phyloP scores from a whole-genome alignment of 352 stramenopile genomes.

The Phytophthora sp. region DNA sequence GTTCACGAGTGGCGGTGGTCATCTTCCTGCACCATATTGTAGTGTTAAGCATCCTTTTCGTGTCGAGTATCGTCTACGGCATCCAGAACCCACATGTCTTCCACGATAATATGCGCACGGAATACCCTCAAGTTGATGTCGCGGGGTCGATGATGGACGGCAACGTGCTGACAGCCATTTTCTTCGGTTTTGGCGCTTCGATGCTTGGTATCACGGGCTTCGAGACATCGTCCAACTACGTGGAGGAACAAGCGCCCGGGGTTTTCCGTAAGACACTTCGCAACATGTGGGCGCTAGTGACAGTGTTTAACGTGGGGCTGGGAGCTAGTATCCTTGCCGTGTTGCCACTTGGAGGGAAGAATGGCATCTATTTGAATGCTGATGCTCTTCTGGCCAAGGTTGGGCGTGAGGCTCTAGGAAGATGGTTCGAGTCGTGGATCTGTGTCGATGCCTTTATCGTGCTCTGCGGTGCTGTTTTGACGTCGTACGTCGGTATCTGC shows the following conservation, averaged over 20 bases:
- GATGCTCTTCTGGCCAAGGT: slow-evolving; percentile 71
- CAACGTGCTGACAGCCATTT: slow-evolving; percentile 53
- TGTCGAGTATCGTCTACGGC: slow-evolving; percentile 58
- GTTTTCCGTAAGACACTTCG: slow-evolving; percentile 74
- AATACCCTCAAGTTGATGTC: slow-evolving; percentile 64
- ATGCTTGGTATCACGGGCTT: slow-evolving; percentile 93
- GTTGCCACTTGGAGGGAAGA: slow-evolving; percentile 54
- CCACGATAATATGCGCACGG: slow-evolving; percentile 61
- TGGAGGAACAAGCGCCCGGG: slow-evolving; percentile 81
- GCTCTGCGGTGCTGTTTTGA: slow-evolving; percentile 82
- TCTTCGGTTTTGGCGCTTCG: slow-evolving; percentile 74
- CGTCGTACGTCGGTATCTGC: slow-evolving; percentile 81
- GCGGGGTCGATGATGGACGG: slow-evolving; percentile 44
- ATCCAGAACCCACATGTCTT: slow-evolving; percentile 62
- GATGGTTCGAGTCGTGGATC: slow-evolving; percentile 58
- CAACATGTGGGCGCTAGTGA: slow-evolving; percentile 36
- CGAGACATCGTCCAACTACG: slow-evolving; percentile 86
- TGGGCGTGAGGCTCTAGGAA: slow-evolving; percentile 43
- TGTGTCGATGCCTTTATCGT: slow-evolving; percentile 88
- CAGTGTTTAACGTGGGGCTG: slow-evolving; percentile 32
- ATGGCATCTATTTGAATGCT: slow-evolving; percentile 56
- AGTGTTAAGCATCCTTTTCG: slow-evolving; percentile 64
- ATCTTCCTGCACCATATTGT: slow-evolving; percentile 85
- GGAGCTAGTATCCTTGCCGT: slow-evolving; percentile 60
- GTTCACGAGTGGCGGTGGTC: slow-evolving; percentile 66